These are phyloP conservation scores for Combretum micranthum DNA, from an alignment of 345 rosid genomes.

Conservation along the genomic window DNA sequence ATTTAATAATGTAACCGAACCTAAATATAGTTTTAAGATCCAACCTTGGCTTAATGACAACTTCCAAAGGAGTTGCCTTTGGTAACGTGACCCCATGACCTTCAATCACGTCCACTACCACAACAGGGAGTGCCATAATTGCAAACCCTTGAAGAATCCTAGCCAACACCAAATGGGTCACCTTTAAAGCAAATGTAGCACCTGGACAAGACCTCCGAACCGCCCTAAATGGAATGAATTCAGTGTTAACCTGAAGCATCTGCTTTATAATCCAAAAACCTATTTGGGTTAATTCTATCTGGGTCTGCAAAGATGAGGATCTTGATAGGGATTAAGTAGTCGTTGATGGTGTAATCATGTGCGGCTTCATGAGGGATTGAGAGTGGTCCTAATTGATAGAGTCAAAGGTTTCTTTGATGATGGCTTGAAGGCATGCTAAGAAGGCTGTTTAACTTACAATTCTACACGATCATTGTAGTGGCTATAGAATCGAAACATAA, in stretches of 20 bases:
- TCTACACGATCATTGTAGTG: too few relatives aligned
- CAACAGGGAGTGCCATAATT: too few relatives aligned
- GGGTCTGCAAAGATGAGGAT: conserved; percentile 29
- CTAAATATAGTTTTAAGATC: too few relatives aligned
- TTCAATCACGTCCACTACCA: too few relatives aligned
- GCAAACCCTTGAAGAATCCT: too few relatives aligned
- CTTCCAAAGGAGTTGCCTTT: too few relatives aligned
- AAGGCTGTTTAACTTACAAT: too few relatives aligned
- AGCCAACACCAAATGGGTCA: too few relatives aligned
- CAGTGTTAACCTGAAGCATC: conserved; percentile 11
- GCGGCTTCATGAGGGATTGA: conserved; percentile 33
- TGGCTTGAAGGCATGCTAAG: conserved; percentile 45
- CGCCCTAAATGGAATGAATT: conserved; percentile 21
- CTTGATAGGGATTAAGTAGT: conserved; percentile 22
- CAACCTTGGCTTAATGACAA: too few relatives aligned
- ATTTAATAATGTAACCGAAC: too few relatives aligned
- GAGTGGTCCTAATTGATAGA: conserved; percentile 49
- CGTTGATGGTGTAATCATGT: conserved; percentile 20
- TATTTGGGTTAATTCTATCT: conserved; percentile 13
- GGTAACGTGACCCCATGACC: too few relatives aligned
- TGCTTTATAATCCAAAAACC: conserved; percentile 18
- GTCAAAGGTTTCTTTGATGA: conserved; percentile 53
- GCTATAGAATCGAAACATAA: too few relatives aligned
- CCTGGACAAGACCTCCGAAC: conserved; percentile 30
- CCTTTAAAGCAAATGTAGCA: conserved; percentile 6